Percentiles rank a stretch among this genome's conserved stretches.
These are phyloP conservation scores for Sungouiozyma intestinalis DNA, from an alignment of 805 yeast species.

Conservation along the genomic window DNA sequence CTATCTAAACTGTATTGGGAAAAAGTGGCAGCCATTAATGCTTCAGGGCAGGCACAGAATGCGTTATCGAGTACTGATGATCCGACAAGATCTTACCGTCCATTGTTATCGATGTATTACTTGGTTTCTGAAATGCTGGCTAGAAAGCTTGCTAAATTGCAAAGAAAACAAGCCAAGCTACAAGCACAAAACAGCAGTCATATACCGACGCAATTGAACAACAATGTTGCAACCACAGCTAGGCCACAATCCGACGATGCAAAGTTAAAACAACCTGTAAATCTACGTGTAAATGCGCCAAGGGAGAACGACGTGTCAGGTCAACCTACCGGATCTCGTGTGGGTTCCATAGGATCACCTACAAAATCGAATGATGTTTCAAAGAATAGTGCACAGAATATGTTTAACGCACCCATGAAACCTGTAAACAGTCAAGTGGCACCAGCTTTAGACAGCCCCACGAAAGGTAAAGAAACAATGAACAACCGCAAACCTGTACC, in stretches of 20 bases:
- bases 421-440: too few relatives aligned
- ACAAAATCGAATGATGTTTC: not conserved
- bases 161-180: conserved; percentile 13
- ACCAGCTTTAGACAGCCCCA: not conserved
- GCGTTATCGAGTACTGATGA: conserved; percentile 32
- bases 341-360: not conserved
- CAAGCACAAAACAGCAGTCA: conserved; percentile 6
- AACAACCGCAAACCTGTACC: conserved; percentile 1
- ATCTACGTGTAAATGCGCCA: not conserved
- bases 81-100: conserved; percentile 83
- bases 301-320: not conserved
- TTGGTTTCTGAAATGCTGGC: conserved; percentile 76
- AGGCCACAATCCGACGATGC: not conserved
- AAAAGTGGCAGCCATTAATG: conserved; percentile 8
- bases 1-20: conserved; percentile 24
- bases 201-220: not conserved
- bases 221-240: conserved; percentile 2
- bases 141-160: conserved; percentile 49
- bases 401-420: not conserved
- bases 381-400: too few relatives aligned
- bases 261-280: not conserved
- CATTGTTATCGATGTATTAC: conserved; percentile 76
- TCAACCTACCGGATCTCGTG: not conserved
- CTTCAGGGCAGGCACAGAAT: conserved; percentile 1
- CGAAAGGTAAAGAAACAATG: not conserved